Evolutionary conservation across 192 early-diverging fungal genomes (phyloP).

Genomic region (Rhizophagus clarus): DNA sequence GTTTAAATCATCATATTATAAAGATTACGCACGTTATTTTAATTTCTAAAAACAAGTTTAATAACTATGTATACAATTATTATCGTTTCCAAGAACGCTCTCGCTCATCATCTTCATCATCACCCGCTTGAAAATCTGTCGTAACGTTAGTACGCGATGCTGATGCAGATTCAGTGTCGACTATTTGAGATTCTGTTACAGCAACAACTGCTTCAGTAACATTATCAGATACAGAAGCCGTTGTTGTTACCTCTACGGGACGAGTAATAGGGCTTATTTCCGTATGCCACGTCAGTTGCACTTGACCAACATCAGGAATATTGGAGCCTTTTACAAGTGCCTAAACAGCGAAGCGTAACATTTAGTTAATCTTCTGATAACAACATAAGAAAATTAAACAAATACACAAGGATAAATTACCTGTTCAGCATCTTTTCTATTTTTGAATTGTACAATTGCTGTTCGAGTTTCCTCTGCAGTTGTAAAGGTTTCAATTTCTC

Average conservation of each 20-base stretch:
- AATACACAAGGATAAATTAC: conserved; percentile 39
- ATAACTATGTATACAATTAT: conserved; percentile 3
- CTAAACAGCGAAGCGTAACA: conserved; percentile 1
- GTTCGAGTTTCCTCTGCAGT: conserved; percentile 44
- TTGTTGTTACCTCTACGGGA: conserved; percentile 27
- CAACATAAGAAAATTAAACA: not conserved
- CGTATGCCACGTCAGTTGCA: conserved; percentile 37
- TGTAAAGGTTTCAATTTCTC: conserved; percentile 49
- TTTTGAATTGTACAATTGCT: conserved; percentile 57
- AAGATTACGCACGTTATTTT: conserved; percentile 1
- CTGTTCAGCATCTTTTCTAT: conserved; percentile 59
- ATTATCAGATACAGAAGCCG: not conserved
- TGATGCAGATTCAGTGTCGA: not conserved
- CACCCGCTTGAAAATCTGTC: conserved; percentile 14
- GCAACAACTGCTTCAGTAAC: conserved; percentile 14
- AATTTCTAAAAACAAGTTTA: conserved; percentile 30
- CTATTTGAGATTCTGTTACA: not conserved
- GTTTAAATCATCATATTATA: not conserved
- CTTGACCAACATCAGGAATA: conserved; percentile 29
- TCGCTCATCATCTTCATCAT: conserved; percentile 41
- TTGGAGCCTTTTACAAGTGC: conserved; percentile 35
- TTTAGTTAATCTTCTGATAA: not conserved
- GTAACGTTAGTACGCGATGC: not conserved
- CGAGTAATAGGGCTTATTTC: conserved; percentile 30
- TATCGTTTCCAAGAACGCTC: conserved; percentile 51